These are phyloP conservation scores for Phalaenopsis aphrodite DNA, from an alignment of 106 monocot species.

Conservation along the genomic window DNA sequence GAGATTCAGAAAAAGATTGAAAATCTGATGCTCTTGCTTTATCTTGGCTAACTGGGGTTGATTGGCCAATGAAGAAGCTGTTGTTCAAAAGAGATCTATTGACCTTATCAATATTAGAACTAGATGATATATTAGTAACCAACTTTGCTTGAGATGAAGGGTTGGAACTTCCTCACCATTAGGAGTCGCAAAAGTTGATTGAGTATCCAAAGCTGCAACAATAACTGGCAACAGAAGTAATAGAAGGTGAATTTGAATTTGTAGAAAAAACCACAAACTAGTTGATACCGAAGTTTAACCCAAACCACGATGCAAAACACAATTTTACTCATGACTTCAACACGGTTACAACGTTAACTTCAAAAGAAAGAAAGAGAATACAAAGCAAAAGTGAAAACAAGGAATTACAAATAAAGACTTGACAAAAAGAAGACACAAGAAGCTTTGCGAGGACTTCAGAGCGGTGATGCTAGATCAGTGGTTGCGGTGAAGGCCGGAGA, in stretches of 20 bases:
- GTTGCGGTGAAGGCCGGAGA: too few species aligned
- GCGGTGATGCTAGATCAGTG: too few species aligned
- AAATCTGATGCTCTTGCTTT: conserved; percentile 66
- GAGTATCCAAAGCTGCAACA: conserved; percentile 9
- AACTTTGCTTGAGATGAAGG: conserved; percentile 14
- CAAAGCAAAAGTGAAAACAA: too few species aligned
- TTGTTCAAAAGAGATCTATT: conserved; percentile 17
- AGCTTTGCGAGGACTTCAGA: too few species aligned
- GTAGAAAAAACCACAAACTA: conserved; percentile 59
- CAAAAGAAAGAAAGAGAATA: too few species aligned
- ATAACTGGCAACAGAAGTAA: conserved; percentile 16
- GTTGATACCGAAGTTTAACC: too few species aligned
- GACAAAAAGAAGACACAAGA: too few species aligned
- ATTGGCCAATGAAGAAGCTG: conserved; percentile 42
- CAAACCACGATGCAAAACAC: too few species aligned
- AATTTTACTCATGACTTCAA: too few species aligned
- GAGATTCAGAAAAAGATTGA: conserved; percentile 62
- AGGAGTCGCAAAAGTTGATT: conserved; percentile 13
- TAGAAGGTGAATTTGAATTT: conserved; percentile 25
- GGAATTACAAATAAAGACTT: too few species aligned
- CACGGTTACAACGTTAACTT: too few species aligned
- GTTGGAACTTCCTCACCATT: conserved; percentile 19
- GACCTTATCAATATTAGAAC: neutral
- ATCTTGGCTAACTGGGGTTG: conserved; percentile 46
- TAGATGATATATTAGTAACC: conserved; percentile 7